Evolutionary conservation across 495 filamentous ascomycete species (phyloP), one percentile per base, ranked within the genome.

Genomic region (Talaromyces ruber): DNA sequence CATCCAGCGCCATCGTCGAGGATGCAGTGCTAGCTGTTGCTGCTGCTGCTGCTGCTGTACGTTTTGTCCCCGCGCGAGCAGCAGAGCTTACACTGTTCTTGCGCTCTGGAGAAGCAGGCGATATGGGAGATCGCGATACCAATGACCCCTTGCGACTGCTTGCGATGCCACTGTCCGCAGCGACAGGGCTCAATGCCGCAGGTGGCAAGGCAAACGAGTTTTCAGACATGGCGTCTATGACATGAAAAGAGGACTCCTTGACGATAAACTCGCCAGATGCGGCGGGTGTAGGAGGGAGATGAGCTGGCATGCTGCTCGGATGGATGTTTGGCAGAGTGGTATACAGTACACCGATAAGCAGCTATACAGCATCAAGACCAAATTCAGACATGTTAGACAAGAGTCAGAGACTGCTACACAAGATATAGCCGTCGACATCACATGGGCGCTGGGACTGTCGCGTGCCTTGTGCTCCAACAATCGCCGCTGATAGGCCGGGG

Each of bases 221-320:
- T 65, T 90, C 87, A 58, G 82, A 66, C 16, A 74, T 74, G 30
- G 81, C 75, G 29, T 79, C 70, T 39, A 68, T 72, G 34, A 81
- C 76, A 63, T 86, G 82, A 25, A 57, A 34, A 14, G 54, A 57
- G 16, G 54, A 30, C 64, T 93, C 88, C 72, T 94, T 89, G 64
- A 87, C 86, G 32, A 82, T 81, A 67, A 97, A 86, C 68, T 95
- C 92, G 43, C 87, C 87, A 12, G 91, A 95, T 58, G 91, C 89
- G 58, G 86, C 86, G 26, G 93, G 93, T 6, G 93, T 96, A 47
- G 91, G 92, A 45, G 89, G 92, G 52, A 87, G 78, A 60, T 79
- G 79, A 53, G 83, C 77, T 55, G 82, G 87, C 90, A 95, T 94
- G 66, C 21, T 43, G 37, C 11, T 43, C 14, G 30, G 30, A 32